Evolutionary conservation across 352 stramenopile genomes (phyloP), one percentile per base, ranked within the genome.

Genomic region (Phytophthora constricta): DNA sequence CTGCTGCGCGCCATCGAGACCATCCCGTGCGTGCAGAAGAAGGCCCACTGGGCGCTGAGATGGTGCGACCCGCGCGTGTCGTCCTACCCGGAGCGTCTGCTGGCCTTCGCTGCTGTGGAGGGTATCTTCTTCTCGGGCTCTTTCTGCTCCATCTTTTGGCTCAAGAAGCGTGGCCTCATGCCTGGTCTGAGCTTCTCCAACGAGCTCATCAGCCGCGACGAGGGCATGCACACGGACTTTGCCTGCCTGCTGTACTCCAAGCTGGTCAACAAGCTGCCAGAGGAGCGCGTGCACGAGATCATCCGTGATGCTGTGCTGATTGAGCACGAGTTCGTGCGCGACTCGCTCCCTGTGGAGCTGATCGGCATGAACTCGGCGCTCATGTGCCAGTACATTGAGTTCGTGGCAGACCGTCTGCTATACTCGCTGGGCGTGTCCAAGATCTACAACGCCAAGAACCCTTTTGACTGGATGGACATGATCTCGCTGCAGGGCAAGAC

Each of bases 401-500:
- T 99, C 73, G 93, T 96, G 70, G 97, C 97, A 20, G 97, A 99
- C 82, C 91, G 97, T 16, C 76, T 99, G 50, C 77, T 99, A 14
- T 82, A 93, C 47, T 86, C 94, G 20, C 86, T 99, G 5, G 93
- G 91, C 53, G 96, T 90, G 59, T 49, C 76, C 31, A 98, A 98
- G 80, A 80, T 98, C 73, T 99, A 98, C 87, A 86, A 95, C 62
- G 84, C 82, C 10, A 76, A 80, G 41, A 99, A 99, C 78, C 97
- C 97, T 19, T 99, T 99, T 74, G 97, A 99, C 76, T 99, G 97
- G 97, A 99, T 99, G 98, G 97, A 99, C 71, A 98, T 99, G 85
- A 99, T 99, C 72, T 98, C 90, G 33, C 84, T 99, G 22, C 92
- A 99, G 74, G 97, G 97, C 63, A 99, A 99, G 84, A 98, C 96